Conservation (phyloP, 139 green algal genomes). For the Auxenochlorella pyrenoidosa region DNA sequence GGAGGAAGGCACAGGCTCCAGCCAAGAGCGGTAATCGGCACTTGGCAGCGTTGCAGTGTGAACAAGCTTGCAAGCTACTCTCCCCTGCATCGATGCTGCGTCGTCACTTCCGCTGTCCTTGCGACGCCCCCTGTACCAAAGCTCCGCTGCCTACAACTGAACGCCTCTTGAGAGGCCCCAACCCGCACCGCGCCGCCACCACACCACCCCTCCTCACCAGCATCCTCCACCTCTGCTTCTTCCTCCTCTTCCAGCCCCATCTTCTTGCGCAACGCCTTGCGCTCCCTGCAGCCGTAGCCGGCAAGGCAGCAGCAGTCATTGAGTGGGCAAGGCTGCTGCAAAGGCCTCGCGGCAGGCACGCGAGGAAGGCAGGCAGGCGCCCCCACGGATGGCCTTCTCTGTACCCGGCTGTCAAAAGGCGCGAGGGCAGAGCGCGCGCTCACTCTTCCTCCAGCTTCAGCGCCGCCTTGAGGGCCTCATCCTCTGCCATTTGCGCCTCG, state of each 20-base stretch:
- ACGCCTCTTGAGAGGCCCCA: too few relatives aligned
- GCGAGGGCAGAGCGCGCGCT: background rate
- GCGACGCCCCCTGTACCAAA: too few relatives aligned
- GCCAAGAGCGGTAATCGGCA: too few relatives aligned
- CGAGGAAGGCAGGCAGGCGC: background rate
- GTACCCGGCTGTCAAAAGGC: too few relatives aligned
- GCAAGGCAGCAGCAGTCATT: background rate
- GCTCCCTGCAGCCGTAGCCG: constrained; percentile 5
- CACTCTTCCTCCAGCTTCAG: constrained; percentile 33
- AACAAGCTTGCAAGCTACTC: too few relatives aligned
- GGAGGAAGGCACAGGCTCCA: background rate
- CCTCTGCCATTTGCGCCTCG: constrained; percentile 16
- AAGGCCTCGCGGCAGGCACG: background rate
- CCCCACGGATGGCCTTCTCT: too few relatives aligned
- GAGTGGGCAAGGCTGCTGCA: too few relatives aligned
- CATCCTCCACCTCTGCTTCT: constrained; percentile 6
- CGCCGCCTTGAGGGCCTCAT: constrained; percentile 6
- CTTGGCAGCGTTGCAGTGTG: too few relatives aligned
- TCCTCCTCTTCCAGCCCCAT: constrained; percentile 24
- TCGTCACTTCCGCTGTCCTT: too few relatives aligned
- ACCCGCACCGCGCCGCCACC: too few relatives aligned
- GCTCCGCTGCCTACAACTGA: too few relatives aligned
- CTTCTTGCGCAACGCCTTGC: constrained; percentile 21
- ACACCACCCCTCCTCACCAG: constrained; percentile 10
- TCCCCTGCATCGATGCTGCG: too few relatives aligned